These are phyloP conservation scores for Gossypium schwendimanii DNA, from an alignment of 441 rosid species.

Conservation along the genomic window DNA sequence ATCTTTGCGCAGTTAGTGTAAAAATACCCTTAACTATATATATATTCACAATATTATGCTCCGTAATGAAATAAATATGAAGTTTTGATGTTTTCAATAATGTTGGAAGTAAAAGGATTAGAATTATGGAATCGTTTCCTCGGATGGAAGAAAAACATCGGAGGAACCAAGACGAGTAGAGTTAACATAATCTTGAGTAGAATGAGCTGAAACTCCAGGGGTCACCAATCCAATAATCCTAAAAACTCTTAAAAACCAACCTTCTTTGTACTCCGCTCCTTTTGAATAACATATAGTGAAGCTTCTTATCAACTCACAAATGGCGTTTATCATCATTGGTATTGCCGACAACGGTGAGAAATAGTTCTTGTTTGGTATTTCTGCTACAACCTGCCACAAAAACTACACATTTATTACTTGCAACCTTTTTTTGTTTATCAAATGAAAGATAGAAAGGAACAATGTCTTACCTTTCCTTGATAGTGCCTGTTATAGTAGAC, in stretches of 20 bases:
- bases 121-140: not conserved
- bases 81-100: not conserved
- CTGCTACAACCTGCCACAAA: conserved; percentile 27
- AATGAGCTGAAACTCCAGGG: conserved; percentile 62
- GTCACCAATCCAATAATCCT: conserved; percentile 42
- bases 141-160: conserved; percentile 10
- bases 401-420: too few species aligned
- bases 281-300: conserved; percentile 21
- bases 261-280: conserved; percentile 54
- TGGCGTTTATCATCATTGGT: conserved; percentile 29
- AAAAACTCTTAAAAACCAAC: conserved; percentile 30
- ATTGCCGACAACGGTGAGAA: conserved; percentile 18
- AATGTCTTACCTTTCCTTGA: conserved; percentile 34
- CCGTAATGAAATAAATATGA: too few species aligned
- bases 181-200: conserved; percentile 57
- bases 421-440: too few species aligned
- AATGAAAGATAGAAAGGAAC: not conserved
- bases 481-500: conserved; percentile 43
- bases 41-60: too few species aligned
- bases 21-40: too few species aligned
- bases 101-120: not conserved
- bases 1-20: not conserved
- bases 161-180: conserved; percentile 37
- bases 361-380: conserved; percentile 45
- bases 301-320: conserved; percentile 45